These are phyloP conservation scores for Verticillium nonalfalfae DNA, from an alignment of 2,329 filamentous ascomycete genomes.

Conservation along the genomic window DNA sequence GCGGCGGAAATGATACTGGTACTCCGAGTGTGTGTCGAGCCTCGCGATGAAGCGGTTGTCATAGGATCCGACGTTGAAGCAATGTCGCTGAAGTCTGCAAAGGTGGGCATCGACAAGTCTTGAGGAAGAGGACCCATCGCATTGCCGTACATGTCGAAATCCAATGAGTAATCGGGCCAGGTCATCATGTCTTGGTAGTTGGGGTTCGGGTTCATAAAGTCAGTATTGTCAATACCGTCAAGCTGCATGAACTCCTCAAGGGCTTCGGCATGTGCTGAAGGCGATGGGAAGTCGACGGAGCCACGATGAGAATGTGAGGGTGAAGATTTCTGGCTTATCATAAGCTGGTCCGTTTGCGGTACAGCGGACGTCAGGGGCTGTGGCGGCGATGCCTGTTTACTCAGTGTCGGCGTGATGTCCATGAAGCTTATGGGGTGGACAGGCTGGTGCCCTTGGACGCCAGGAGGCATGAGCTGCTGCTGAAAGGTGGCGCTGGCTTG, in stretches of 20 bases:
- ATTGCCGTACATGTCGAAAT: constrained; percentile 32
- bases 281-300: constrained; percentile 26
- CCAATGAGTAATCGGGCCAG: constrained; percentile 37
- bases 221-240: constrained; percentile 21
- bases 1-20: constrained; percentile 38
- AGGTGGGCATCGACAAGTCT: constrained; percentile 27
- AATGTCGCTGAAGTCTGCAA: constrained; percentile 33
- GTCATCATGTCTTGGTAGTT: constrained; percentile 36
- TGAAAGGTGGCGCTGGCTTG: constrained; percentile 29
- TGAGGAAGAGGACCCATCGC: constrained; percentile 21
- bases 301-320: constrained; percentile 25
- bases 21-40: constrained; percentile 37
- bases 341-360: constrained; percentile 22
- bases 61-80: constrained; percentile 35
- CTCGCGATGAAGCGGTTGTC: constrained; percentile 31
- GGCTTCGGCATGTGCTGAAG: constrained; percentile 25
- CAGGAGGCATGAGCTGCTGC: constrained; percentile 14
- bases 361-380: constrained; percentile 21
- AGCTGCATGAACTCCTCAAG: constrained; percentile 37
- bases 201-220: constrained; percentile 24
- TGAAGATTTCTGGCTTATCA: constrained; percentile 21
- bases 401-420: constrained; percentile 23
- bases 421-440: constrained; percentile 26
- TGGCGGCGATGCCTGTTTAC: constrained; percentile 15
- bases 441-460: constrained; percentile 6